Evolutionary conservation across 129 eudicot species (phyloP).

Genomic region (Saposhnikovia divaricata): DNA sequence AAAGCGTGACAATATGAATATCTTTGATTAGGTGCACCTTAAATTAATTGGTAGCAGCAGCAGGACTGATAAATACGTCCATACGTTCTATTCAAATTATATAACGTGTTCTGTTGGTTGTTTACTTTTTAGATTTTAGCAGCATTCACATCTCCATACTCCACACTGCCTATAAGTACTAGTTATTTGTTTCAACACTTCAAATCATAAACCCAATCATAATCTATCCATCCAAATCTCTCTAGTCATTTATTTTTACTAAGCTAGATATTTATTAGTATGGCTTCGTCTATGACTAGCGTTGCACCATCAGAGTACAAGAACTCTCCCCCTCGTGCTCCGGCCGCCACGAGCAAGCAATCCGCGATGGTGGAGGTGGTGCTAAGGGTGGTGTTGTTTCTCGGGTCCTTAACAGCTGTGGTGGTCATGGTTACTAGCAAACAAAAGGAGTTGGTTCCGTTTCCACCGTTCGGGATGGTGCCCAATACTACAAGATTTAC

Average conservation of each 20-base stretch:
- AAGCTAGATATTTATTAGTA: background rate
- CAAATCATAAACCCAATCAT: background rate
- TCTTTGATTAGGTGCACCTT: background rate
- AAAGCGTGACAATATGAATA: background rate
- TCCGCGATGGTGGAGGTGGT: background rate
- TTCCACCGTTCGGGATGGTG: background rate
- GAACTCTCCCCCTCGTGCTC: background rate
- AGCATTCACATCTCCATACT: background rate
- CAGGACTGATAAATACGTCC: background rate
- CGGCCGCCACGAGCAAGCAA: background rate
- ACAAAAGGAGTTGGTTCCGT: conserved; percentile 2
- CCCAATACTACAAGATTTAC: background rate
- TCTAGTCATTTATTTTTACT: background rate
- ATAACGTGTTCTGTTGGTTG: background rate
- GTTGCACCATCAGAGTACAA: background rate
- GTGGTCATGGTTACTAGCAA: conserved; percentile 7
- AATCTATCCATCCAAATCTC: background rate
- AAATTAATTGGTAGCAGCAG: background rate
- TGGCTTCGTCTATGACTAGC: background rate
- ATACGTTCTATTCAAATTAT: background rate
- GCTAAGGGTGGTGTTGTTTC: background rate
- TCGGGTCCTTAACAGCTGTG: background rate
- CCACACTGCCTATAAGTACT: background rate
- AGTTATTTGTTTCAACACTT: background rate
- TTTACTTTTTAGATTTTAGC: no score